Evolutionary conservation across 1,284 basidiomycete species (phyloP), one percentile per base, ranked within the genome.

Genomic region (Porodaedalea pini): DNA sequence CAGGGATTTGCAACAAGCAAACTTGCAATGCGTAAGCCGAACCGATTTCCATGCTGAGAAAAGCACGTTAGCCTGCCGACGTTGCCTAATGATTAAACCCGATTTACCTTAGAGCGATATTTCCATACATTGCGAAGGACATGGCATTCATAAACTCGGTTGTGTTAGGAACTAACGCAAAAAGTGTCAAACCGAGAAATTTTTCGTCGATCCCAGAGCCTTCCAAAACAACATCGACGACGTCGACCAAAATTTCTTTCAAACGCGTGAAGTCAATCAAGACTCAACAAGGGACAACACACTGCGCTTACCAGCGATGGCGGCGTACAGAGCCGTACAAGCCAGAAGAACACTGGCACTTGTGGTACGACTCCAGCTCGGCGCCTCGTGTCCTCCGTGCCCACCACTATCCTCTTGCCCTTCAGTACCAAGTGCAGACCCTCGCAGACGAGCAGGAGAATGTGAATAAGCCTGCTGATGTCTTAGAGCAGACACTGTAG

Each of bases 101-200:
- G 7, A 67, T 82, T 49, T 64, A 93, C 94, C 92, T 94, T 21
- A 99, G 76, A 1, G 97, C 94, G 64, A 99, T 99, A 71, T 99
- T 99, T 13, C 92, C 96, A 67, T 97, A 92, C 65, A 99, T 75
- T 15, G 97, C 96, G 68, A 99, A 99, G n/a, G 94, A 96, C 68
- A 99, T 97, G 56, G 97, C 97, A 70, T 99, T 99, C 96, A 99
- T 98, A 71, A 99, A 99, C 74, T 99, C 97, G 19, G 97, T 99
- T 15, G 95, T 98, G 71, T 99, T 99, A 8, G 97, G 97, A 0
- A 99, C 95, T 32, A 99, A 81, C 1, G 97, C 96, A 67, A 99
- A 99, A 7, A 99, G 79, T 0, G 95, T 98, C 57, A 99, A 81
- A 45, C 97, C 97, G 31, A 99, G 80, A 77, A 99, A 96, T 70